These are phyloP conservation scores for Lachnellula suecica DNA, from an alignment of 2,329 filamentous ascomycete genomes.

Conservation along the genomic window DNA sequence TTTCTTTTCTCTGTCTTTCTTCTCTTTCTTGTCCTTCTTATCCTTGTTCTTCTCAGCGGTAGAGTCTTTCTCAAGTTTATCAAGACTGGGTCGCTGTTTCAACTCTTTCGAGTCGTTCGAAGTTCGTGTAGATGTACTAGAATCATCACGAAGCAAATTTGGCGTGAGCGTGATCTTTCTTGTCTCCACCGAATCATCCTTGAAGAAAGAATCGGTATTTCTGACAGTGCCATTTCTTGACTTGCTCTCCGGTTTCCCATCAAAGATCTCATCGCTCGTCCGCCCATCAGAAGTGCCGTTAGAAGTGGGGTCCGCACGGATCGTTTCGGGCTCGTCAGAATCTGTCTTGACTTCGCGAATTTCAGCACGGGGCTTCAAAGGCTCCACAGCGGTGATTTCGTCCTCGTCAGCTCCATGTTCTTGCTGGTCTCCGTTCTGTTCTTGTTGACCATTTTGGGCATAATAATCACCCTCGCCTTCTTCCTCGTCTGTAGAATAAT, in stretches of 20 bases:
- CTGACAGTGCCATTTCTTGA: slow-evolving; percentile 84
- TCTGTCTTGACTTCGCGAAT: slow-evolving; percentile 30
- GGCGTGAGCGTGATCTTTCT: slow-evolving; percentile 97
- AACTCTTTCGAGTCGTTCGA: slow-evolving; percentile 47
- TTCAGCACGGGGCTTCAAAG: slow-evolving; percentile 41
- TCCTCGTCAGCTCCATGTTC: slow-evolving; percentile 36
- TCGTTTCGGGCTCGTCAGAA: slow-evolving; percentile 20
- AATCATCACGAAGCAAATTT: slow-evolving; percentile 84
- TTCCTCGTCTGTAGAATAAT: slow-evolving; percentile 69
- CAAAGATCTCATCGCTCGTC: slow-evolving; percentile 68
- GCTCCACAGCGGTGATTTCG: slow-evolving; percentile 31
- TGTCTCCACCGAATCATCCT: slow-evolving; percentile 90
- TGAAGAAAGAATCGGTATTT: slow-evolving; percentile 96
- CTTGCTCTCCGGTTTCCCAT: slow-evolving; percentile 54
- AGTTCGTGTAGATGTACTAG: slow-evolving; percentile 38
- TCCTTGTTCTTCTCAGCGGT: slow-evolving; percentile 68
- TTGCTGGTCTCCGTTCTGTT: slow-evolving; percentile 30
- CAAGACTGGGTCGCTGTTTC: slow-evolving; percentile 66
- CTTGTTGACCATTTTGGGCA: slow-evolving; percentile 47
- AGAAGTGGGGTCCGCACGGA: slow-evolving; percentile 8
- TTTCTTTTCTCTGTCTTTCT: slow-evolving; percentile 51
- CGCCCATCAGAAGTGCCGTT: slow-evolving; percentile 39
- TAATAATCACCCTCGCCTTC: slow-evolving; percentile 46
- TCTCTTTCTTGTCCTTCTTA: slow-evolving; percentile 62
- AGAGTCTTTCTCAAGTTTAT: slow-evolving; percentile 70